Evolutionary conservation across 2,329 filamentous ascomycete genomes (phyloP).

Genomic region (Monilinia aucupariae): DNA sequence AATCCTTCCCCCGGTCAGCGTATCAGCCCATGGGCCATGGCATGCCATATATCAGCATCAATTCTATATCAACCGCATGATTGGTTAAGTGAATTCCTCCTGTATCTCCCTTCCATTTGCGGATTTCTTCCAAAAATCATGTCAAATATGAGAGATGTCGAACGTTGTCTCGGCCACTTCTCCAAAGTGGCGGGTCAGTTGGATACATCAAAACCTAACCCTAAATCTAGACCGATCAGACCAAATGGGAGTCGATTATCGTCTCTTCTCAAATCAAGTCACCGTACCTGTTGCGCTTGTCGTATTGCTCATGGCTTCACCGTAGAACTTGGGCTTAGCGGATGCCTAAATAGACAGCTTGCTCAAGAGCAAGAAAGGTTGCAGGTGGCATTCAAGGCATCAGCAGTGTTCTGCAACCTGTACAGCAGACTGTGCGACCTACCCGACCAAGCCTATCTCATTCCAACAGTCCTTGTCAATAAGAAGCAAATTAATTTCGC

Average conservation of each 20-base stretch:
- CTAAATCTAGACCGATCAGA: background rate
- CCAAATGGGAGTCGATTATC: background rate
- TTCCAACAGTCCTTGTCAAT: background rate
- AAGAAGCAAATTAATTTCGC: background rate
- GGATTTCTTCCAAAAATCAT: too few relatives aligned
- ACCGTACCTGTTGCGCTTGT: background rate
- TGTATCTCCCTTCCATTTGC: background rate
- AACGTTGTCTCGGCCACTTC: background rate
- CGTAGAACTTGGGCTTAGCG: background rate
- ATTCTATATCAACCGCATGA: background rate
- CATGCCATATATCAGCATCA: background rate
- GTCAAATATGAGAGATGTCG: background rate
- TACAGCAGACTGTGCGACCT: slow-evolving; percentile 1
- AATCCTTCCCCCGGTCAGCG: background rate
- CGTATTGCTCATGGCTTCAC: background rate
- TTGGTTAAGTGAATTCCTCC: background rate
- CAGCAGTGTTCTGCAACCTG: slow-evolving; percentile 1
- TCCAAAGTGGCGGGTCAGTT: background rate
- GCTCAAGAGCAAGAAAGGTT: background rate
- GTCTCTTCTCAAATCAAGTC: too few relatives aligned
- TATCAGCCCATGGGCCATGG: slow-evolving; percentile 1
- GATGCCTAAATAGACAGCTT: slow-evolving; percentile 9
- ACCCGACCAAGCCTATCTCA: background rate
- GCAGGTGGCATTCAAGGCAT: slow-evolving; percentile 13
- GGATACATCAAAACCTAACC: background rate